These are phyloP conservation scores for Phytophthora meadii DNA, from an alignment of 352 stramenopile genomes.

Conservation along the genomic window DNA sequence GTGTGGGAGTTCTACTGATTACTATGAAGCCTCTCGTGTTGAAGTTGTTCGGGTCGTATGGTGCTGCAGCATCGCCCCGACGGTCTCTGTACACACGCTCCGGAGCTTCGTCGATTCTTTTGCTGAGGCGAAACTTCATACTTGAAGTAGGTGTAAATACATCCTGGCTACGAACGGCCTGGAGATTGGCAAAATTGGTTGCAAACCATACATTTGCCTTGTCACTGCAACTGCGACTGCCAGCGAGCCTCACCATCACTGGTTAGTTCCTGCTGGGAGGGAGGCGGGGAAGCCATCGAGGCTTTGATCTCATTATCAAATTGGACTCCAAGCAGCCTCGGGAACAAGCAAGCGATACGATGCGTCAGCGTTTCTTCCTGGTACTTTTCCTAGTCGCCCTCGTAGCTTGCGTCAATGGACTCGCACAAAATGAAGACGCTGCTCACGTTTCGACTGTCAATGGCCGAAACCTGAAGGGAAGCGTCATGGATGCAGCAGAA, in stretches of 20 bases:
- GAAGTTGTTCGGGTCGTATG: constrained; percentile 16
- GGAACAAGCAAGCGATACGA: constrained; percentile 1
- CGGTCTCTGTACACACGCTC: constrained; percentile 19
- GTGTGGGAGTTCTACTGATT: constrained; percentile 11
- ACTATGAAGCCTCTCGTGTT: constrained; percentile 3
- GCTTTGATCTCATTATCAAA: constrained; percentile 22
- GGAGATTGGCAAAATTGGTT: constrained; percentile 13
- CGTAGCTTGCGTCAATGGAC: constrained; percentile 1
- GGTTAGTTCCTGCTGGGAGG: constrained; percentile 7
- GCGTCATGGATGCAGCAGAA: background rate
- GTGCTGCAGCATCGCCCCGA: constrained; percentile 1
- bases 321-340: constrained; percentile 13
- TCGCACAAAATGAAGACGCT: background rate
- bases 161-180: constrained; percentile 10
- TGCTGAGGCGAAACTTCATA: constrained; percentile 19
- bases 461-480: constrained; percentile 15
- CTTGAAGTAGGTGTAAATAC: constrained; percentile 23
- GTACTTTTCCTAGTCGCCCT: constrained; percentile 12
- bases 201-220: constrained; percentile 7
- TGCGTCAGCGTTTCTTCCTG: constrained; percentile 21
- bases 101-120: constrained; percentile 19
- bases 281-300: background rate
- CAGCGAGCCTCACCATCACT: constrained; percentile 9
- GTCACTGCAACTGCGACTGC: constrained; percentile 11
- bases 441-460: background rate